Evolutionary conservation across 78 protist species (phyloP), one percentile per base, ranked within the genome.

Genomic region (Tieghemostelium lacteum): DNA sequence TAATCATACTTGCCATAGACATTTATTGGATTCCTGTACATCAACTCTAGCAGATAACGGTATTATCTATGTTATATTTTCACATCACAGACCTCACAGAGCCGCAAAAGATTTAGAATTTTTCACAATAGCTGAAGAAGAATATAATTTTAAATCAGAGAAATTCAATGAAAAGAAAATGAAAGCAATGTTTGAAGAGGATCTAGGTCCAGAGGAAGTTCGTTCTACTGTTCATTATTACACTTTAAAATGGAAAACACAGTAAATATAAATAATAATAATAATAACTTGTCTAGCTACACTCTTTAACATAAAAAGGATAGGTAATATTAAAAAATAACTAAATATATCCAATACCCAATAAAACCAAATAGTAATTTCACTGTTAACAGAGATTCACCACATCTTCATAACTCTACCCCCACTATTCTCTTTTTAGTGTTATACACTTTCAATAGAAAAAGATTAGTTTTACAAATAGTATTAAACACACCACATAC

Each of bases 11-110:
- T 42, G 6, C 6, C 89, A 83, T 31, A 57, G 58, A 3, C 29
- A 58, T 19, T 69, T 83, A 74, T 69, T 83, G 16, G 0, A 12
- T 1, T 19, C 78, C 12, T 83, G 89, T 58, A 2, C 67, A 34
- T 57, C 57, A n/a, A 45, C 65, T 57, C 58, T 83, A 69, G 40
- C 62, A 28, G 78, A 83, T 22, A 49, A 83, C 58, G 89, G 89
- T 34, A 42, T 83, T 69, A 65, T 83, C n/a, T 83, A 69, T 55
- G 89, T 83, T 8, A 22, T 69, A 57, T 83, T 83, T 39, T 69
- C 89, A 42, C 89, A 83, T 58, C 89, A 83, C 42, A 83, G 70
- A 69, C 89, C 89, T 36, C 62, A 83, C 24, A 52, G 89, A 69
- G 29, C 14, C 37, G 89, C 61, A 40, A 66, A 83, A 31, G 89